Evolutionary conservation across 176 grass and related monocot species (phyloP).

Genomic region (Avena eriantha): DNA sequence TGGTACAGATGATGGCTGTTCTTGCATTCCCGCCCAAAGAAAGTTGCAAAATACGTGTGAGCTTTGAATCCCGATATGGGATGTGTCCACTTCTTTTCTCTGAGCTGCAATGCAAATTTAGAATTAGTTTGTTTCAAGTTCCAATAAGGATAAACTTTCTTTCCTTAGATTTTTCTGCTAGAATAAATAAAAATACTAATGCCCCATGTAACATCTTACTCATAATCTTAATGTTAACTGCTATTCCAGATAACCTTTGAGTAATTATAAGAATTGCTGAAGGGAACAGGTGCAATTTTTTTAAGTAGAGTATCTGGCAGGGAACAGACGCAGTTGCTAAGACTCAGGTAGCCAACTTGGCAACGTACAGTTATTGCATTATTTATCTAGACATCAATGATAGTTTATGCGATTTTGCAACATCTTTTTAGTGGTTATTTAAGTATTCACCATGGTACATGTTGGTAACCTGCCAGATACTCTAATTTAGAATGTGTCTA

Average conservation of each 20-base stretch:
- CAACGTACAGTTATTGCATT: conserved; percentile 22
- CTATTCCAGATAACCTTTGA: background rate
- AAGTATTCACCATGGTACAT: conserved; percentile 13
- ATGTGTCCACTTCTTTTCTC: conserved; percentile 87
- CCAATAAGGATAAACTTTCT: conserved; percentile 3
- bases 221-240: conserved; percentile 26
- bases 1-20: too few relatives aligned
- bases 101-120: conserved; percentile 60
- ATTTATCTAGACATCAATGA: background rate
- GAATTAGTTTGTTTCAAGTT: conserved; percentile 26
- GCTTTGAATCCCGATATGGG: conserved; percentile 90
- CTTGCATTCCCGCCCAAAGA: too few relatives aligned
- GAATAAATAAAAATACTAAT: conserved; percentile 13
- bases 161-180: background rate
- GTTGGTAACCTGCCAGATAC: background rate
- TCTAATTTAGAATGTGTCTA: background rate
- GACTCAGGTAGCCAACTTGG: background rate
- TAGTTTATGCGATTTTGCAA: background rate
- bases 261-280: conserved; percentile 11
- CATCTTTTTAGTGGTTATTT: background rate
- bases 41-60: too few relatives aligned
- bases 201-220: conserved; percentile 17
- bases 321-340: background rate
- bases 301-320: too few relatives aligned
- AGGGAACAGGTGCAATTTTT: background rate